Base-by-base conservation (phyloP, 768 basidiomycete genomes). In the Gyrodon lividus region DNA sequence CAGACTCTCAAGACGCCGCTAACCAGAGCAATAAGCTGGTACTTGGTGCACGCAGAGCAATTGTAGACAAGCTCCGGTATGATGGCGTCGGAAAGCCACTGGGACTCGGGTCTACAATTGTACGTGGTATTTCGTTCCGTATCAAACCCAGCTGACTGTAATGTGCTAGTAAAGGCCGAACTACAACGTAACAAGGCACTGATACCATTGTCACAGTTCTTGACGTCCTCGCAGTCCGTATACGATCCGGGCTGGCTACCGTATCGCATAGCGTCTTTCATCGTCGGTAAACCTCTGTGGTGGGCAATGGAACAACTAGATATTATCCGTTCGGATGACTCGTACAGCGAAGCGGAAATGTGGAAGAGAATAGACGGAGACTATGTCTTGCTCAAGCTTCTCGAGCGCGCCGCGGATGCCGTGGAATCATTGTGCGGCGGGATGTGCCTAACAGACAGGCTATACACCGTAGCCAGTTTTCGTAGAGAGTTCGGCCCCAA, bases 281-380 rank as follows among this genome's bases (percentile, higher is more conserved):
- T 92, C 7, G 76, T 93, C 6, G 89, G 84, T 6, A 83, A 81
- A 59, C 91, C 92, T 3, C 71, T 94, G 2, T 91, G 86, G 87
- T 94, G 92, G 92, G 84, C 86, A 3, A 77, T 94, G 50, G 83
- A 87, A 55, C 89, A 89, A 56, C 72, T 86, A n/a, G 86, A 82
- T 22, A 70, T 93, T 4, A 80, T 88, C 6, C 81, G 80, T 17
- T 62, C 70, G 3, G 86, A 89, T 42, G 86, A 87, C 22, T 71
- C 68, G 26, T 70, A 75, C 22, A 71, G 71, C 34, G 74, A 77
- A 34, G 60, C 62, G 6, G 72, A 77, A 48, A 67, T 72, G 49
- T 83, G 81, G 86, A 72, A 78, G 68, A 54, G 66, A 56, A 56
- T 87, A 67, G 82, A 81, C 75, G 90, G 89, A 8, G 83, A 87